Evolutionary conservation across 1,284 basidiomycete species (phyloP).

Genomic region (Cryptococcus deneoformans): DNA sequence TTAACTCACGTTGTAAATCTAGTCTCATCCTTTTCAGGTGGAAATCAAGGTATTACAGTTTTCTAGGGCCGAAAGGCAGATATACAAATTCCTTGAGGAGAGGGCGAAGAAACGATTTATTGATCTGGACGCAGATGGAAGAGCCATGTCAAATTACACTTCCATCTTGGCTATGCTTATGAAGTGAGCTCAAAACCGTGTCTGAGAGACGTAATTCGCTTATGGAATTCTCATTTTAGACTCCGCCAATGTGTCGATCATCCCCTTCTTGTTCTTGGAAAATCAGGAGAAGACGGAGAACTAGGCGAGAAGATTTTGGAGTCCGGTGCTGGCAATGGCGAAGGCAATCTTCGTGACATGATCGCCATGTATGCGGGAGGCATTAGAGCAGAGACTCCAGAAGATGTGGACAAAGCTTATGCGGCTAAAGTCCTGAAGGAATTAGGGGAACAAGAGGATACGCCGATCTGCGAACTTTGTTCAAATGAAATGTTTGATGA

Average conservation of each 20-base stretch:
- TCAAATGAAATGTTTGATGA: slow-evolving; percentile 53
- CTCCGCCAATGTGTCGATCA: slow-evolving; percentile 83
- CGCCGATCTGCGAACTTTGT: slow-evolving; percentile 76
- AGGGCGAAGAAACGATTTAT: slow-evolving; percentile 58
- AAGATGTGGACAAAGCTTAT: slow-evolving; percentile 52
- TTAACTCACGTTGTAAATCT: slow-evolving; percentile 47
- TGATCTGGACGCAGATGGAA: slow-evolving; percentile 67
- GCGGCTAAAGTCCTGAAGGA: slow-evolving; percentile 65
- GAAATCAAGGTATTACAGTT: slow-evolving; percentile 70
- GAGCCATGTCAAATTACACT: slow-evolving; percentile 79
- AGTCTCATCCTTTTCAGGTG: slow-evolving; percentile 50
- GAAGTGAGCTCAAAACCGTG: slow-evolving; percentile 56
- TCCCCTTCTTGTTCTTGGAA: slow-evolving; percentile 64
- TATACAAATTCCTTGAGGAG: slow-evolving; percentile 60
- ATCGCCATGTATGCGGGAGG: slow-evolving; percentile 61
- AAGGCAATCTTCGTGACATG: slow-evolving; percentile 61
- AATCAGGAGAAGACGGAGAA: slow-evolving; percentile 53
- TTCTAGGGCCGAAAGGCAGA: slow-evolving; percentile 68
- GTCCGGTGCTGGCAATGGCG: slow-evolving; percentile 48
- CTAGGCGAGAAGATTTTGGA: slow-evolving; percentile 50
- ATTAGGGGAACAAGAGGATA: slow-evolving; percentile 50
- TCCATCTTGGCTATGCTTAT: slow-evolving; percentile 88
- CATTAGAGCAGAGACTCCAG: slow-evolving; percentile 31
- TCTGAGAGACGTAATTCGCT: neutral
- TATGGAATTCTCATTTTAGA: slow-evolving; percentile 49